Percentiles rank a stretch among this genome's conserved stretches.
Evolutionary conservation across 192 early-diverging fungal genomes (phyloP).

Genomic region (Coemansia sp.): DNA sequence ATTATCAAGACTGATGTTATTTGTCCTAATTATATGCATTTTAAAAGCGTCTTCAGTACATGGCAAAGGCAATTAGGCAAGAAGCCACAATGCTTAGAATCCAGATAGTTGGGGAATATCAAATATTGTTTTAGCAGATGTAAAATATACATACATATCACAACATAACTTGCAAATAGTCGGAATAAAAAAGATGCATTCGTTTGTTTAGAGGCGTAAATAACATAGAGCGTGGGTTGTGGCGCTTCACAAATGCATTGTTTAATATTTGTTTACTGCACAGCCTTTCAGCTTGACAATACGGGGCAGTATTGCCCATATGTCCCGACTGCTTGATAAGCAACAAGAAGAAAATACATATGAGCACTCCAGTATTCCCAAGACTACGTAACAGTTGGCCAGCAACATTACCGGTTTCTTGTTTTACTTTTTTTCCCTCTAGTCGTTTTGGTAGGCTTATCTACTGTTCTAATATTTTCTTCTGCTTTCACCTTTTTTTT

Average conservation of each 20-base stretch:
- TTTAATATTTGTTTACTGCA: conserved; percentile 7
- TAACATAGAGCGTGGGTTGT: neutral
- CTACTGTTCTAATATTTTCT: neutral
- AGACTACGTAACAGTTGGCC: neutral
- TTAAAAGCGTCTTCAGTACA: no score
- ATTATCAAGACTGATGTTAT: no score
- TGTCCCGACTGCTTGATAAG: neutral
- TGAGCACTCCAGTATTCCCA: neutral
- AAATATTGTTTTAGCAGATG: no score
- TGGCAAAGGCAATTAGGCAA: no score
- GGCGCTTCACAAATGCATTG: conserved; percentile 2
- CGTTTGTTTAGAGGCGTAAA: neutral
- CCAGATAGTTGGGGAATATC: no score
- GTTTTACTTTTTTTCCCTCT: neutral
- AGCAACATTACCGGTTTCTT: neutral
- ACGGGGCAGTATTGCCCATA: neutral
- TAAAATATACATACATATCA: no score
- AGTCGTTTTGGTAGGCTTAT: neutral
- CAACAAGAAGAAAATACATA: neutral
- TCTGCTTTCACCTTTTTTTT: no score
- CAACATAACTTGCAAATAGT: neutral
- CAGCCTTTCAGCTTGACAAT: neutral
- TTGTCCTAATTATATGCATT: no score
- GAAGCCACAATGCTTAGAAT: no score
- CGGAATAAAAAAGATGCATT: no score